These are phyloP conservation scores for Chondrus crispus DNA, from an alignment of 23 red algal species.

Conservation along the genomic window DNA sequence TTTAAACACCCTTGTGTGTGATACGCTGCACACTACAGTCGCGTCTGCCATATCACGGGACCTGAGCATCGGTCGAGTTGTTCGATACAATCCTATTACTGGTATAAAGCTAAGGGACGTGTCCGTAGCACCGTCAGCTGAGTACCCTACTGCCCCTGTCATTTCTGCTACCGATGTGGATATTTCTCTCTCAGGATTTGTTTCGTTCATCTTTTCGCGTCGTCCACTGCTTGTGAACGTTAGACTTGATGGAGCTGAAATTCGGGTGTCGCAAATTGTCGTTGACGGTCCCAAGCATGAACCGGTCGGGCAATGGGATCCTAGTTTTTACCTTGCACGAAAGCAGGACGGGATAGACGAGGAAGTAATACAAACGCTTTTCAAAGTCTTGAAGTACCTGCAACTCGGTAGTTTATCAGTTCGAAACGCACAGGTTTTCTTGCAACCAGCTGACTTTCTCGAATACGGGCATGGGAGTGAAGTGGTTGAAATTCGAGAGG, in stretches of 20 bases:
- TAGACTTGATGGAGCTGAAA: background rate
- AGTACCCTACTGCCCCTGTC: conserved; percentile 8
- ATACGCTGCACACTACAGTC: background rate
- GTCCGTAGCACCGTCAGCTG: background rate
- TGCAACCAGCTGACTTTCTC: conserved; percentile 45
- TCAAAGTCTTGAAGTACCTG: background rate
- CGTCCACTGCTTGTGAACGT: conserved; percentile 11
- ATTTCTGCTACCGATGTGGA: background rate
- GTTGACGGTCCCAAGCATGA: conserved; percentile 9
- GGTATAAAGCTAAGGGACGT: conserved; percentile 33
- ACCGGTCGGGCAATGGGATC: conserved; percentile 49
- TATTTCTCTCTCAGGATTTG: conserved; percentile 11
- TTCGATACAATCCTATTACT: conserved; percentile 34
- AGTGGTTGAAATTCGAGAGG: background rate
- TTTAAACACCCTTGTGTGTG: background rate
- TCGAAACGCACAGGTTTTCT: conserved; percentile 6
- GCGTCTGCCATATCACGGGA: background rate
- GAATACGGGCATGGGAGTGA: conserved; percentile 54
- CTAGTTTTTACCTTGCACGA: no score
- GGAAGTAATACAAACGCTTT: background rate
- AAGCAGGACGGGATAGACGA: background rate
- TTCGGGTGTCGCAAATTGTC: conserved; percentile 25
- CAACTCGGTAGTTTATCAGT: conserved; percentile 29
- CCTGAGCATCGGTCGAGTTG: conserved; percentile 10
- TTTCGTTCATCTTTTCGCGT: background rate